Percentiles rank a stretch among this genome's conserved stretches.
Evolutionary conservation across 495 filamentous ascomycete species (phyloP).

Genomic region (Penicillium silybi): DNA sequence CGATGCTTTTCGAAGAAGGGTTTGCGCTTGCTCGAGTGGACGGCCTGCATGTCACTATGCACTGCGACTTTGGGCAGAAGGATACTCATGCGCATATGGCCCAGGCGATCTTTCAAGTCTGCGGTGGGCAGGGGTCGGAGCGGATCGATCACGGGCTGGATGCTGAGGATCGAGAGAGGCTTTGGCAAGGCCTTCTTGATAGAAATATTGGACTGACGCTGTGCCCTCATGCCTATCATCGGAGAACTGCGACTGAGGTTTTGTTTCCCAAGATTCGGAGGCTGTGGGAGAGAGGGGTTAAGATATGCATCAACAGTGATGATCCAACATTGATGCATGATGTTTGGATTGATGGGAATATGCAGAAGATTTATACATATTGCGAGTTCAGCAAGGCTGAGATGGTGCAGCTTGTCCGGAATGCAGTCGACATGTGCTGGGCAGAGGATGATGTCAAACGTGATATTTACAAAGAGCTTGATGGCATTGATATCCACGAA

Average conservation of each 20-base stretch:
- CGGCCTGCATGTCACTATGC: slow-evolving; percentile 39
- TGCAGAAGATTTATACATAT: slow-evolving; percentile 34
- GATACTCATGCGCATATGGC: slow-evolving; percentile 35
- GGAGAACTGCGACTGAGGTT: slow-evolving; percentile 32
- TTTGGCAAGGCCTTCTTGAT: slow-evolving; percentile 27
- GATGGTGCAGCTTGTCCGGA: slow-evolving; percentile 31
- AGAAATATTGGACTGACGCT: slow-evolving; percentile 36
- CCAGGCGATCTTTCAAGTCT: slow-evolving; percentile 31
- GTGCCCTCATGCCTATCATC: slow-evolving; percentile 41
- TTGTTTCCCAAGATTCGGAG: slow-evolving; percentile 36
- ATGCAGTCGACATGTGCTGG: slow-evolving; percentile 42
- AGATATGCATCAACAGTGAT: slow-evolving; percentile 36
- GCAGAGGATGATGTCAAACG: slow-evolving; percentile 25
- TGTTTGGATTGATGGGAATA: slow-evolving; percentile 40
- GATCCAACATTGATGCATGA: slow-evolving; percentile 44
- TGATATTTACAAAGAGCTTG: slow-evolving; percentile 19
- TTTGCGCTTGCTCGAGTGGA: slow-evolving; percentile 31
- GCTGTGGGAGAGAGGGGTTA: slow-evolving; percentile 34
- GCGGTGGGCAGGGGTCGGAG: slow-evolving; percentile 24
- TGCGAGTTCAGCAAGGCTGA: slow-evolving; percentile 30
- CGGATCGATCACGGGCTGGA: slow-evolving; percentile 45
- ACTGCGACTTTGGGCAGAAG: slow-evolving; percentile 43
- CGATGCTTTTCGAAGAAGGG: slow-evolving; percentile 34
- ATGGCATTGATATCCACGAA: slow-evolving; percentile 5
- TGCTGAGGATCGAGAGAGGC: slow-evolving; percentile 25